phyloP scores from a whole-genome alignment of 371 early-diverging fungal genomes.

The Apophysomyces variabilis region DNA sequence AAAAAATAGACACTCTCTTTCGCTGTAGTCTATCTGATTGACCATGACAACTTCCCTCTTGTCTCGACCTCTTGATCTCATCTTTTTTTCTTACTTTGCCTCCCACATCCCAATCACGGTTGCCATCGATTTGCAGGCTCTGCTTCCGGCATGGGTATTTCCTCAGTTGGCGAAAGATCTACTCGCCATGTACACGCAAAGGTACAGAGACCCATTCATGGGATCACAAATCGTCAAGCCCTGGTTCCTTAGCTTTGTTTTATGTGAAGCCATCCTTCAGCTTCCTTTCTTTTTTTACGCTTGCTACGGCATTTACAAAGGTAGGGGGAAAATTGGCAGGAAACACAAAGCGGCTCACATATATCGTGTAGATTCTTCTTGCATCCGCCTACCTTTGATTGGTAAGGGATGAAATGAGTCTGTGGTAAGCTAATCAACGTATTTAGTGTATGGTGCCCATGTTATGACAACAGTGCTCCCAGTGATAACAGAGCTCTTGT shows the following conservation, averaged over 20 bases:
- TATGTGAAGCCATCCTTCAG: conserved; percentile 64
- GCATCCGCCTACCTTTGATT: conserved; percentile 49
- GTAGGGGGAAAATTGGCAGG: conserved; percentile 22
- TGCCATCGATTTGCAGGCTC: conserved; percentile 51
- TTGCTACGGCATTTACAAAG: conserved; percentile 49
- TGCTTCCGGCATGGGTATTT: conserved; percentile 43
- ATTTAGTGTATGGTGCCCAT: conserved; percentile 61
- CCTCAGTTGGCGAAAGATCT: conserved; percentile 45
- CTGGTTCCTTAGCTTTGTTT: conserved; percentile 65
- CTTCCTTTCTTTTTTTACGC: conserved; percentile 71
- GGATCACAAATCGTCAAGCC: conserved; percentile 29
- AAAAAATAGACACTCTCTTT: background rate
- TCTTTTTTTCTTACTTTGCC: conserved; percentile 62
- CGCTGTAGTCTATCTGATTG: background rate
- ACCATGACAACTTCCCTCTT: conserved; percentile 18
- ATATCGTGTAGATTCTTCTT: conserved; percentile 25
- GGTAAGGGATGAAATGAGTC: conserved; percentile 25
- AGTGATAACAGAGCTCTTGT: conserved; percentile 48
- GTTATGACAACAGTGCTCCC: conserved; percentile 67
- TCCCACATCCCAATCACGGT: conserved; percentile 66
- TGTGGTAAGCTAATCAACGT: background rate
- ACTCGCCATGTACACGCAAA: conserved; percentile 38
- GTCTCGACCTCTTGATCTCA: conserved; percentile 48
- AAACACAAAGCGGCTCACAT: conserved; percentile 4
- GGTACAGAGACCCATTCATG: conserved; percentile 66